Percentiles rank a stretch among this genome's conserved stretches.
phyloP scores from a whole-genome alignment of 441 rosid genomes.

The Pelargonium cotyledonis region DNA sequence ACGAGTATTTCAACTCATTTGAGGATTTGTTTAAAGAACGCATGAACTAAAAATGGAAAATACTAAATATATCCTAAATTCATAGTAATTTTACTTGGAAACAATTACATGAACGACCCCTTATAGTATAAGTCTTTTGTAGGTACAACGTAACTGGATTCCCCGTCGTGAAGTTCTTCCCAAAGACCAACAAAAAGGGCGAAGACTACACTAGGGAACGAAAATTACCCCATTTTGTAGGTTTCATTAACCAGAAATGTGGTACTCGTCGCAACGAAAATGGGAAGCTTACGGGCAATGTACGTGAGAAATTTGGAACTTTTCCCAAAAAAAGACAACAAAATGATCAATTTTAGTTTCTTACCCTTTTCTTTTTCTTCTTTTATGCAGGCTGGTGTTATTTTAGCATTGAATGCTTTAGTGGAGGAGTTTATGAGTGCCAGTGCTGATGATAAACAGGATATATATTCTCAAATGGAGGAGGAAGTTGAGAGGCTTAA shows the following conservation, averaged over 20 bases:
- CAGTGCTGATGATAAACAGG: constrained; percentile 62
- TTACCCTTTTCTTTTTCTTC: not conserved
- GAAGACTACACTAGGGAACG: constrained; percentile 82
- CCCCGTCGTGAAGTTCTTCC: constrained; percentile 88
- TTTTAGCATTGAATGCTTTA: constrained; percentile 62
- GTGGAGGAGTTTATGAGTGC: constrained; percentile 83
- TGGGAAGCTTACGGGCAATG: constrained; percentile 75
- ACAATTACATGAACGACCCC: no score
- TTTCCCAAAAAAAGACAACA: no score
- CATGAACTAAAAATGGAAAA: no score
- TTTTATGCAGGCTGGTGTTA: constrained; percentile 65
- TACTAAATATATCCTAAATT: no score
- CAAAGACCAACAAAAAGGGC: constrained; percentile 82
- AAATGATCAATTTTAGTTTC: not conserved
- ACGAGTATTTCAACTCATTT: no score
- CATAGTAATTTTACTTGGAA: no score
- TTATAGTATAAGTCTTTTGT: constrained; percentile 5
- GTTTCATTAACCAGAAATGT: constrained; percentile 66
- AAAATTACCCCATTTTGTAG: constrained; percentile 74
- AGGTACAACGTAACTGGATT: constrained; percentile 83
- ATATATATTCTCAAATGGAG: constrained; percentile 52
- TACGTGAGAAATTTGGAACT: constrained; percentile 20
- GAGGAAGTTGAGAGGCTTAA: constrained; percentile 65
- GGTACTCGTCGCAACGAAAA: constrained; percentile 78
- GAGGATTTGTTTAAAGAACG: no score